phyloP scores from a whole-genome alignment of 331 rosid genomes.

The Rosa hybrid region DNA sequence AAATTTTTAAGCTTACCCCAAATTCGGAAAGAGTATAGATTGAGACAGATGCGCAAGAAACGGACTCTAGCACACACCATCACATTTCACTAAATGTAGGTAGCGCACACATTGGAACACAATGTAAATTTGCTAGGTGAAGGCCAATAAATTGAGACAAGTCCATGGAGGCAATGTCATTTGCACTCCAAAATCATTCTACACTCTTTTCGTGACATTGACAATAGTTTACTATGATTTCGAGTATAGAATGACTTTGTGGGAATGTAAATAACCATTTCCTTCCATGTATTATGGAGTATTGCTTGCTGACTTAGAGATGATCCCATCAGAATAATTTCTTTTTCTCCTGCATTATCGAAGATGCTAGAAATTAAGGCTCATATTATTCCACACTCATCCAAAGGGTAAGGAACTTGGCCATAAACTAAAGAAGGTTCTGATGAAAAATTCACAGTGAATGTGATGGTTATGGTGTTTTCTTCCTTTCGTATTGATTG shows the following conservation, averaged over 20 bases:
- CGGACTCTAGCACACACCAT: not conserved
- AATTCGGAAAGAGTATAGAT: not conserved
- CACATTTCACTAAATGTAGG: not conserved
- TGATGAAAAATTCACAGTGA: not conserved
- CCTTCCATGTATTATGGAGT: not conserved
- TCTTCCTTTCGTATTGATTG: not conserved
- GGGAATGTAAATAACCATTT: not conserved
- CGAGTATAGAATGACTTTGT: not conserved
- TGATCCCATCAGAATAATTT: conserved; percentile 5
- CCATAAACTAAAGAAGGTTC: not conserved
- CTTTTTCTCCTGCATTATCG: not conserved
- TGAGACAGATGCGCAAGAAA: not conserved
- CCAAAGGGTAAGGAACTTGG: conserved; percentile 15
- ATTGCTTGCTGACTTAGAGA: not conserved
- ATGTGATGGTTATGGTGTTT: not conserved
- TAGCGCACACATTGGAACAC: not conserved
- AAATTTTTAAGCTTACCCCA: not conserved
- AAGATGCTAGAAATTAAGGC: conserved; percentile 16
- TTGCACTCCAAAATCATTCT: not conserved
- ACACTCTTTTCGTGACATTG: not conserved
- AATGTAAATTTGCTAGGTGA: not conserved
- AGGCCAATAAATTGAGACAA: not conserved
- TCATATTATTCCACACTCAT: conserved; percentile 28
- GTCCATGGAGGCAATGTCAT: not conserved
- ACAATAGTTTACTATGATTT: not conserved